Evolutionary conservation across 805 yeast genomes (phyloP), one percentile per base, ranked within the genome.

Genomic region (Sugiyamaella boreocaroliniensis): DNA sequence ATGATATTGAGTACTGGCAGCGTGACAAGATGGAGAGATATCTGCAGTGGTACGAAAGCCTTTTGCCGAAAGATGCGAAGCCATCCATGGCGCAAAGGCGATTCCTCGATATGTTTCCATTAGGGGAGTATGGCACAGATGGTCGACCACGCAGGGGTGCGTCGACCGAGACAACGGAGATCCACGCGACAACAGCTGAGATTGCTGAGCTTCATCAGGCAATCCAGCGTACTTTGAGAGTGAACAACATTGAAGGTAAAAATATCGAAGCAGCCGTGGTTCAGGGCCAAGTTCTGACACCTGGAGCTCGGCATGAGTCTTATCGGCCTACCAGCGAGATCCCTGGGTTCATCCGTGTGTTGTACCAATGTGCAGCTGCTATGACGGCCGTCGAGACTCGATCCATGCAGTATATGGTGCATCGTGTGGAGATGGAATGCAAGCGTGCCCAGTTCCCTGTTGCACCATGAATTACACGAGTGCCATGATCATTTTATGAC

Each of bases 11-110:
- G 10, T 63, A 66, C 12, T 80, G 88, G 84, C 68, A 72, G 43
- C 74, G 75, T n/a, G 60, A 61, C 1, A 70, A 76, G 51, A 70
- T 75, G 2, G 71, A 71, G 3, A 64, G 70, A 26, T 85, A 81
- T 63, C 63, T 82, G 26, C 68, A 74, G 19, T 79, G 85, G 81
- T 72, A 78, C 49, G 67, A 72, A 48, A 71, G 71, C 9, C 64
- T 29, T 18, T 22, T 55, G 18, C 42, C 52, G 10, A 50, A 41
- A 18, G 32, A 32, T 14, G n/a, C 37, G 8, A 32, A 16, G 41
- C 18, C 20, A 41, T 11, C 15, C 16, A 29, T 14, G 26, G 26
- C 44, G 6, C 41, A 45, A 16, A 55, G 53, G 11, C 52, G 65
- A 4, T 43, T 64, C 40, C 43, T 40, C 4, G 53, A 53, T 20